Evolutionary conservation across 495 filamentous ascomycete genomes (phyloP), one percentile per base, ranked within the genome.

Genomic region (Cetradonia linearis): DNA sequence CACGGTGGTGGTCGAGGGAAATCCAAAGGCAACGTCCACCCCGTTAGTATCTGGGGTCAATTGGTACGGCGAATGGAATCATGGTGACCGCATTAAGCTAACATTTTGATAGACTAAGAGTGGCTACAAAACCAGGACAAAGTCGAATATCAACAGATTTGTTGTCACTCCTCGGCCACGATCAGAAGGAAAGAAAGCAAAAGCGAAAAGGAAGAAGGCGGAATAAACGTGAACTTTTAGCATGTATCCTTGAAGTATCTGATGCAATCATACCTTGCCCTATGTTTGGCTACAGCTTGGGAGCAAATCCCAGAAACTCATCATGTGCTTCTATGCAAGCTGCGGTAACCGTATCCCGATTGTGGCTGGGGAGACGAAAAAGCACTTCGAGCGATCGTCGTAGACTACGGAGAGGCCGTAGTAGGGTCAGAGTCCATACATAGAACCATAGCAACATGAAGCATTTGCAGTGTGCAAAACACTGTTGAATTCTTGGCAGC

Each of bases 1-100:
- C 93, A 98, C 74, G 93, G 93, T 81, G 93, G 93, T 86, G 93
- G 93, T 70, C 81, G 94, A 77, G 93, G 93, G 70, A 98, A 98
- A 77, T 95, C 89, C 28, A 97, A 98, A 86, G 91, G 93, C 79
- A 97, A 97, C 72, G 81, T 88, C 59, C 77, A 93, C 70, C 91
- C 94, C 48, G 88, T 90, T 70, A 95, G 89, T 76, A 91, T 91
- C 61, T 98, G 93, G 93, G 94, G 94, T 67, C 84, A 82, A 70
- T 90, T 89, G 74, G 91, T 95, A 86, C 72, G 88, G 81, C 38
- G 16, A 58, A 31, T 56, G 56, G 59, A 20, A 52, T 33, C 23
- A 49, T 49, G 14, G 23, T 33, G 55, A 58, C 7, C 20, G 33
- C 4, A 16, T 27, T 2, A 23, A 68, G 56, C 73, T 79, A 55